Conservation (phyloP, 257 asterid species). For the Phtheirospermum japonicum region DNA sequence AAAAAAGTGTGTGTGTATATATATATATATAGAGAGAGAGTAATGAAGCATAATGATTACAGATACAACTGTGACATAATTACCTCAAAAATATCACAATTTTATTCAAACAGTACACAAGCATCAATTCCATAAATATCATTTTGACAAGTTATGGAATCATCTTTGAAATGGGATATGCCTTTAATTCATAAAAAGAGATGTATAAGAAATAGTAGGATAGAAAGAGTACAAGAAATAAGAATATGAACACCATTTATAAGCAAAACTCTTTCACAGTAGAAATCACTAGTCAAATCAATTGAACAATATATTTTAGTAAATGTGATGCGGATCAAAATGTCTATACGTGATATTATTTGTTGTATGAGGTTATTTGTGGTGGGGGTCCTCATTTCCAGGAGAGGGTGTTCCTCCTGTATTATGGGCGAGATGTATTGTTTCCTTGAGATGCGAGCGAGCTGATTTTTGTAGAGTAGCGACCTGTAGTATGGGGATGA, state of each 20-base stretch:
- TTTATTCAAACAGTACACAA: constrained; percentile 17
- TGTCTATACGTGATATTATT: too few relatives aligned
- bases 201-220: constrained; percentile 9
- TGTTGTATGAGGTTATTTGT: too few relatives aligned
- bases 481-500: too few relatives aligned
- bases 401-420: too few relatives aligned
- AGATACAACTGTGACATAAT: constrained; percentile 10
- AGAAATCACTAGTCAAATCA: background rate
- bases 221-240: background rate
- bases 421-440: too few relatives aligned
- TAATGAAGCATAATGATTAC: background rate
- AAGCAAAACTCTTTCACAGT: background rate
- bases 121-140: constrained; percentile 9
- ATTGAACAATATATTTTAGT: background rate
- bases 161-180: background rate
- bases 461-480: too few relatives aligned
- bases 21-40: too few relatives aligned
- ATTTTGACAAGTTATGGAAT: too few relatives aligned
- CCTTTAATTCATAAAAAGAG: constrained; percentile 5
- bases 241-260: background rate
- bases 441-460: too few relatives aligned
- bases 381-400: too few relatives aligned
- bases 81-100: constrained; percentile 16
- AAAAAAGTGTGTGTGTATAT: constrained; percentile 21
- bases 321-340: too few relatives aligned